phyloP scores from a whole-genome alignment of 805 yeast species.

The Yamadazyma nakazawae region DNA sequence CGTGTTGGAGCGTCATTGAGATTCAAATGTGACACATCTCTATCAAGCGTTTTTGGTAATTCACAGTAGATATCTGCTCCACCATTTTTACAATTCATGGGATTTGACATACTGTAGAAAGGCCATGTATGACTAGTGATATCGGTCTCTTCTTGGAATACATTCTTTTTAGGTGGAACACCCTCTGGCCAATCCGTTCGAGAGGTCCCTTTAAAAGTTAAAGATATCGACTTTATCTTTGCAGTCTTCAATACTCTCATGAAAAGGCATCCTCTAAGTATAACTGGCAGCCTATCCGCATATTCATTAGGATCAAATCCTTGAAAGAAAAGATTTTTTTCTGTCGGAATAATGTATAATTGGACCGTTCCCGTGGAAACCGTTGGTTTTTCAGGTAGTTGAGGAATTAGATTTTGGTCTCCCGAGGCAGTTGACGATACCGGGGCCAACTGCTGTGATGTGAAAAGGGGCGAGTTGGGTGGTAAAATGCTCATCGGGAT shows the following conservation, averaged over 20 bases:
- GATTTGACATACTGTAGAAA: slow-evolving; percentile 48
- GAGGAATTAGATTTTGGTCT: slow-evolving; percentile 33
- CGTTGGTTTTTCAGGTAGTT: slow-evolving; percentile 53
- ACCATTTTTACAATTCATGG: slow-evolving; percentile 22
- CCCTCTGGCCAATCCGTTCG: slow-evolving; percentile 98
- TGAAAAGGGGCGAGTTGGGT: slow-evolving; percentile 27
- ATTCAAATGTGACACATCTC: slow-evolving; percentile 36
- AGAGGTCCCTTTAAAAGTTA: slow-evolving; percentile 64
- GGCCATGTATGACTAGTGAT: slow-evolving; percentile 88
- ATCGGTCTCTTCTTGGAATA: slow-evolving; percentile 60
- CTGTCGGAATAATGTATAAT: slow-evolving; percentile 73
- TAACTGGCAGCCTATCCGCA: slow-evolving; percentile 65
- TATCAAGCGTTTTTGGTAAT: slow-evolving; percentile 15
- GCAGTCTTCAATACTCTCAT: slow-evolving; percentile 68
- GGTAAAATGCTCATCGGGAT: slow-evolving; percentile 9
- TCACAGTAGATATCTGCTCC: slow-evolving; percentile 49
- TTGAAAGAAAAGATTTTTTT: slow-evolving; percentile 72
- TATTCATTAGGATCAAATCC: slow-evolving; percentile 73
- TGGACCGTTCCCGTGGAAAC: slow-evolving; percentile 64
- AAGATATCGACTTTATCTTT: slow-evolving; percentile 59
- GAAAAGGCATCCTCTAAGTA: slow-evolving; percentile 76
- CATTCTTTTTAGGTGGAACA: slow-evolving; percentile 81
- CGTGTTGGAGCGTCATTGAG: slow-evolving; percentile 25
- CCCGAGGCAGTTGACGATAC: slow-evolving; percentile 14
- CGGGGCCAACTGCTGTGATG: slow-evolving; percentile 23